These are phyloP conservation scores for Wickerhamomyces sydowiorum DNA, from an alignment of 805 yeast species.

Conservation along the genomic window DNA sequence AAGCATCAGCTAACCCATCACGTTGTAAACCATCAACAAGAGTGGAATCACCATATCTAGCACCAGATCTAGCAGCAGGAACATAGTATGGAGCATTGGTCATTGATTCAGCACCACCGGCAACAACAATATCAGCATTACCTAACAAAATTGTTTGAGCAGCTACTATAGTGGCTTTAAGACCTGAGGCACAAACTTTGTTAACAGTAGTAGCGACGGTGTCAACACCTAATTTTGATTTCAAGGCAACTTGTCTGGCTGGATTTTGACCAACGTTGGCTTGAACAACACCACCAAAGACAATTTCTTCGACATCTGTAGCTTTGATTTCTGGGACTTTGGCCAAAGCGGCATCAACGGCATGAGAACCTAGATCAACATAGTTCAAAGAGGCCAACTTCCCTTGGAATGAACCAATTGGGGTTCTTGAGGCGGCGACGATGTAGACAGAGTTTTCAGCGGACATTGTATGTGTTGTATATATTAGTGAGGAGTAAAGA, in stretches of 20 bases:
- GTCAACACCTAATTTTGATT: constrained; percentile 77
- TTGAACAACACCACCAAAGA: constrained; percentile 87
- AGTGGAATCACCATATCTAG: constrained; percentile 78
- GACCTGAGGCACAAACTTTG: constrained; percentile 96
- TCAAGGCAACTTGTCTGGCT: constrained; percentile 94
- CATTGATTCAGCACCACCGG: constrained; percentile 99
- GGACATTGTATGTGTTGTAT: constrained; percentile 20
- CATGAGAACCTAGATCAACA: constrained; percentile 87
- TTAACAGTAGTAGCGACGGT: constrained; percentile 87
- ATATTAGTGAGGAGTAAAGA: too few species aligned
- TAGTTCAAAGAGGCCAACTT: constrained; percentile 66
- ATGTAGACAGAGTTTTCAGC: constrained; percentile 64
- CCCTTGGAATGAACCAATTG: constrained; percentile 94
- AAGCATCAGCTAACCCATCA: constrained; percentile 93
- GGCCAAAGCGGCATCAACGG: constrained; percentile 82
- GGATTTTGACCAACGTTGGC: constrained; percentile 97
- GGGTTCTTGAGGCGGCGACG: constrained; percentile 90
- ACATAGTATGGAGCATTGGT: constrained; percentile 90
- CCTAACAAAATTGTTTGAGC: constrained; percentile 90
- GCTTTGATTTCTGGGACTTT: constrained; percentile 79
- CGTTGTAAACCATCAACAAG: constrained; percentile 85
- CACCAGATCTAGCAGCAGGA: constrained; percentile 81
- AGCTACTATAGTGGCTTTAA: constrained; percentile 86
- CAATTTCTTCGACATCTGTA: constrained; percentile 77
- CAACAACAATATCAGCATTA: constrained; percentile 85